phyloP scores from a whole-genome alignment of 306 rosid species.

The Abrus precatorius region DNA sequence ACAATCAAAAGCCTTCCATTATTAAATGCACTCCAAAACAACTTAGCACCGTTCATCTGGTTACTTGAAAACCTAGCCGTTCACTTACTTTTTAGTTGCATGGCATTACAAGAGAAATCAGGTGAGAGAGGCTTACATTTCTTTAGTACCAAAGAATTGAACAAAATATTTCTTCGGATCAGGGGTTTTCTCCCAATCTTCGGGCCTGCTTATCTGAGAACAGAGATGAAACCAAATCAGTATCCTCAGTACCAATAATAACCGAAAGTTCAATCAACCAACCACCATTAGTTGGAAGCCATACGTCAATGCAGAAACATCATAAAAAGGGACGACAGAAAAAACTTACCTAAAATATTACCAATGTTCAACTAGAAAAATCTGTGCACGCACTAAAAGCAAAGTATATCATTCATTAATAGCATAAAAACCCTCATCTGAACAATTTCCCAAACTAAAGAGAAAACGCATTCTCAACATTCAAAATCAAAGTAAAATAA shows the following conservation, averaged over 20 bases:
- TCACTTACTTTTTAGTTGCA: constrained; percentile 19
- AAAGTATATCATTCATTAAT: constrained; percentile 5
- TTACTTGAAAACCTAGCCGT: constrained; percentile 1
- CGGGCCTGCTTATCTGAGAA: constrained; percentile 92
- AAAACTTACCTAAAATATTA: not conserved
- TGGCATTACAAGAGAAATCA: constrained; percentile 29
- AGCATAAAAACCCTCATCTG: constrained; percentile 20
- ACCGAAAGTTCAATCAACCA: constrained; percentile 33
- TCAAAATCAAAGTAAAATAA: constrained; percentile 29
- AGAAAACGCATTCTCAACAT: not conserved
- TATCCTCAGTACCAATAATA: constrained; percentile 27
- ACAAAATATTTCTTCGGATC: constrained; percentile 96
- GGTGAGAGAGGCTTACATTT: constrained; percentile 73
- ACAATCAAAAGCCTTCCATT: constrained; percentile 5
- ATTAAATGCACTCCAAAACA: not conserved
- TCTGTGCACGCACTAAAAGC: not conserved
- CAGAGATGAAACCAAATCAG: constrained; percentile 51
- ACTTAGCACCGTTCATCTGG: constrained; percentile 1
- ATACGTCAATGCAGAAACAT: constrained; percentile 37
- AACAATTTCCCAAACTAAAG: constrained; percentile 11
- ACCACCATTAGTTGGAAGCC: constrained; percentile 16
- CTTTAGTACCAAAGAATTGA: constrained; percentile 91
- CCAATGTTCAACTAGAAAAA: not conserved
- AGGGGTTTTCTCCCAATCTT: constrained; percentile 83
- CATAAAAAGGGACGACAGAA: not conserved